Evolutionary conservation across 306 rosid species (phyloP).

Genomic region (Fragaria iinumae): DNA sequence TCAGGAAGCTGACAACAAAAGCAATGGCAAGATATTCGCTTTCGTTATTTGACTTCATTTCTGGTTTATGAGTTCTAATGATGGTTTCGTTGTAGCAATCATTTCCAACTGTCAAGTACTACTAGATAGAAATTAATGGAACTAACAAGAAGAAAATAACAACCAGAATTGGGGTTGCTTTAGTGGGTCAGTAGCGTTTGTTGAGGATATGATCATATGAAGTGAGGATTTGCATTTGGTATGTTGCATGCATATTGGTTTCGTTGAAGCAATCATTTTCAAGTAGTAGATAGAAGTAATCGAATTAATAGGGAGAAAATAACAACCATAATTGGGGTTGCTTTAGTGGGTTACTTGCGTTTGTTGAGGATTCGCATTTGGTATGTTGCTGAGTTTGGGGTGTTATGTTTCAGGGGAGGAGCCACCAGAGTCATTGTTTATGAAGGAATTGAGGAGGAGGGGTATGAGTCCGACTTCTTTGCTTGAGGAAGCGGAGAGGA

Average conservation of each 20-base stretch:
- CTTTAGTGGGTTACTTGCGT: background rate
- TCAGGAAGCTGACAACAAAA: constrained; percentile 56
- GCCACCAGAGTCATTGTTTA: constrained; percentile 85
- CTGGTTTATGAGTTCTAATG: constrained; percentile 5
- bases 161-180: no score
- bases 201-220: no score
- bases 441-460: constrained; percentile 91
- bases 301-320: background rate
- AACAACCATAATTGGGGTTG: background rate
- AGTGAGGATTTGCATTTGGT: no score
- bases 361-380: background rate
- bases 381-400: constrained; percentile 21
- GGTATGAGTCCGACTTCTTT: constrained; percentile 93
- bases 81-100: no score
- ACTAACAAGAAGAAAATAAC: no score
- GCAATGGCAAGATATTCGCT: constrained; percentile 53
- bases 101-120: no score
- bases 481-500: constrained; percentile 72
- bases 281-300: no score
- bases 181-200: no score
- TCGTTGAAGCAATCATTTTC: no score
- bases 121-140: no score
- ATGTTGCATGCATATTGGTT: no score
- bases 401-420: constrained; percentile 67
- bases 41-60: background rate